Conservation (phyloP, 176 grass and related monocot genomes). For the Zea mays region DNA sequence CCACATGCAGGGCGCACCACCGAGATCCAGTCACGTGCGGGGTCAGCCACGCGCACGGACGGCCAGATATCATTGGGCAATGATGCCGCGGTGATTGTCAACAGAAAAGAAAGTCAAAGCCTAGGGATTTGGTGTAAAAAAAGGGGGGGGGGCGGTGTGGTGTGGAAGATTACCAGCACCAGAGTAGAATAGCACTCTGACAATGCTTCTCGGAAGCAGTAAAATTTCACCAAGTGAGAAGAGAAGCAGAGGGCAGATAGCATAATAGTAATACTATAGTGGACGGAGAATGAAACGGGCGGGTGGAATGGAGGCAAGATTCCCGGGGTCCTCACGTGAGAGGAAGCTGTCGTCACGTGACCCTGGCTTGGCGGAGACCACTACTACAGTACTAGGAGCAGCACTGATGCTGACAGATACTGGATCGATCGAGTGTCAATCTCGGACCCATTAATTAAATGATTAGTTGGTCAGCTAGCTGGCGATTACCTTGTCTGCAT, state of each 20-base stretch:
- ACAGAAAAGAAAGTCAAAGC: conserved; percentile 44
- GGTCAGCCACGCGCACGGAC: conserved; percentile 15
- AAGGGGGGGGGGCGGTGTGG: not conserved
- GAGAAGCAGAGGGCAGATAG: conserved; percentile 2
- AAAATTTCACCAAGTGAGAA: not conserved
- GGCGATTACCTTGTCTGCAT: conserved; percentile 20
- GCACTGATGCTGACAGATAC: conserved; percentile 5
- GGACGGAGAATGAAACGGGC: conserved; percentile 16
- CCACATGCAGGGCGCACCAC: conserved; percentile 27
- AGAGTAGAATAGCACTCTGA: conserved; percentile 41
- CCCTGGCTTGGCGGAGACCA: conserved; percentile 47
- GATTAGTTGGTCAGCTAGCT: conserved; percentile 20
- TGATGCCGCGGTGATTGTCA: conserved; percentile 52
- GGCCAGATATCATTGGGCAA: conserved; percentile 59
- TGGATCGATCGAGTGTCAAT: conserved; percentile 23
- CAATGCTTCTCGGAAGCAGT: conserved; percentile 27
- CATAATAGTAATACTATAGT: not conserved
- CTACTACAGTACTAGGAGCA: not conserved
- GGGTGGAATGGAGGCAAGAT: conserved; percentile 55
- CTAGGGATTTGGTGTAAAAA: conserved; percentile 57
- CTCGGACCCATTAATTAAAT: not conserved
- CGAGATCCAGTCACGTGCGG: conserved; percentile 47
- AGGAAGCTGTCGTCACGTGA: conserved; percentile 62
- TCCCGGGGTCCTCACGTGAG: conserved; percentile 69
- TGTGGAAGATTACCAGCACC: not conserved